A percentile compares a stretch with the other conserved stretches of the same genome.
These are phyloP conservation scores for Chaetoscypha palmicola DNA, from an alignment of 2,329 filamentous ascomycete genomes.

Conservation along the genomic window DNA sequence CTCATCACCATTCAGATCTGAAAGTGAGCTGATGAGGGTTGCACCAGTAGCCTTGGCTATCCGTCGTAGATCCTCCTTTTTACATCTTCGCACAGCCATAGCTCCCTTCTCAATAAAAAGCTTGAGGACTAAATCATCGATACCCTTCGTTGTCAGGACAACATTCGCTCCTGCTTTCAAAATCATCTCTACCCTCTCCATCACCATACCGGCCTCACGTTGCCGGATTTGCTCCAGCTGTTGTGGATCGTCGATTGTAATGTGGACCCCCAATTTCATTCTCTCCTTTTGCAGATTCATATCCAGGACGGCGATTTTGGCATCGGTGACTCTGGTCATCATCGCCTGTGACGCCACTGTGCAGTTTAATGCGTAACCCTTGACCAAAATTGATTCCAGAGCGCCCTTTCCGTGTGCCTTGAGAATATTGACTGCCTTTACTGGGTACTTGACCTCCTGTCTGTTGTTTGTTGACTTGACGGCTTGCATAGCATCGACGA, in stretches of 20 bases:
- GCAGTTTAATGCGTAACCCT: slow-evolving; percentile 97
- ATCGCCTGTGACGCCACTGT: slow-evolving; percentile 98
- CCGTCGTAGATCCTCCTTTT: slow-evolving; percentile 94
- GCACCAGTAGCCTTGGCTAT: slow-evolving; percentile 96
- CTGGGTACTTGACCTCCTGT: slow-evolving; percentile 90
- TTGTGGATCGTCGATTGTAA: slow-evolving; percentile 94
- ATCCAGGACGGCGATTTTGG: slow-evolving; percentile 93
- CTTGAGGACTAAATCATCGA: slow-evolving; percentile 93
- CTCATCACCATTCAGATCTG: slow-evolving; percentile 95
- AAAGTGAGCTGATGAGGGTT: slow-evolving; percentile 85
- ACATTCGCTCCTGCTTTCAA: slow-evolving; percentile 96
- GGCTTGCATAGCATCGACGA: slow-evolving; percentile 89
- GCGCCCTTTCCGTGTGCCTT: slow-evolving; percentile 96
- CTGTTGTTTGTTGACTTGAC: slow-evolving; percentile 91
- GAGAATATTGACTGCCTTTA: slow-evolving; percentile 97
- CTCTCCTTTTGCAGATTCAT: slow-evolving; percentile 99
- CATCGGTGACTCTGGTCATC: slow-evolving; percentile 84
- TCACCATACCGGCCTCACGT: slow-evolving; percentile 84
- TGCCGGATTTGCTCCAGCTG: slow-evolving; percentile 96
- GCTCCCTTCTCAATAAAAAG: slow-evolving; percentile 89
- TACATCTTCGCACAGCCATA: slow-evolving; percentile 93
- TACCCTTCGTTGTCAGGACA: slow-evolving; percentile 94
- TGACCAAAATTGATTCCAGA: slow-evolving; percentile 81
- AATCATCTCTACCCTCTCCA: slow-evolving; percentile 95
- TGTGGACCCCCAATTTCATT: slow-evolving; percentile 98